A percentile compares a stretch with the other conserved stretches of the same genome.
These are phyloP conservation scores for Podospora australis DNA, from an alignment of 495 filamentous ascomycete species.

Conservation along the genomic window DNA sequence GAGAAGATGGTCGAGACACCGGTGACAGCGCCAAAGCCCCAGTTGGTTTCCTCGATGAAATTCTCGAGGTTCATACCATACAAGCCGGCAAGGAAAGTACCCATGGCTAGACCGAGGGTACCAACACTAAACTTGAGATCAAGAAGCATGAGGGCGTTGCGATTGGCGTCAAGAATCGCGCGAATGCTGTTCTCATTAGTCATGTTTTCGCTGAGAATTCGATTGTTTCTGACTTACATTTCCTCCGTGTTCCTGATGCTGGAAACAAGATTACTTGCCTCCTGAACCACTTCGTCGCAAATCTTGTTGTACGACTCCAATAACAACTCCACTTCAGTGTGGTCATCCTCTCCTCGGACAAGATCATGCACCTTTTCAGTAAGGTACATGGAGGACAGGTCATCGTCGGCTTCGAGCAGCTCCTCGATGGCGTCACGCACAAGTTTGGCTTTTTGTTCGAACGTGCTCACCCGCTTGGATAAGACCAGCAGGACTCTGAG, in stretches of 20 bases:
- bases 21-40: slow-evolving; percentile 75
- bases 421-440: slow-evolving; percentile 95
- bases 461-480: slow-evolving; percentile 91
- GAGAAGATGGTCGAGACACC: slow-evolving; percentile 64
- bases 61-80: slow-evolving; percentile 99
- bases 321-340: slow-evolving; percentile 94
- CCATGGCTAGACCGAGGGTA: slow-evolving; percentile 83
- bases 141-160: slow-evolving; percentile 96
- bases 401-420: slow-evolving; percentile 94
- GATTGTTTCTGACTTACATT: slow-evolving; percentile 56
- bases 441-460: slow-evolving; percentile 92
- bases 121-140: slow-evolving; percentile 95
- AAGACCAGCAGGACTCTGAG: slow-evolving; percentile 83
- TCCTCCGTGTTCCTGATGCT: slow-evolving; percentile 97
- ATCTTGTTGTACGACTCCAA: slow-evolving; percentile 97
- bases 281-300: slow-evolving; percentile 95
- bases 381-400: slow-evolving; percentile 90
- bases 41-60: slow-evolving; percentile 92
- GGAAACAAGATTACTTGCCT: slow-evolving; percentile 85
- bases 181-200: slow-evolving; percentile 58
- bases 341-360: slow-evolving; percentile 72
- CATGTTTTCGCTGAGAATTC: background rate
- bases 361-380: slow-evolving; percentile 75
- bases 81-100: slow-evolving; percentile 90
- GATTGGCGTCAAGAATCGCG: slow-evolving; percentile 95